A percentile compares a stretch with the other conserved stretches of the same genome.
Evolutionary conservation across 768 basidiomycete species (phyloP).

Genomic region (Baorangia bicolor): DNA sequence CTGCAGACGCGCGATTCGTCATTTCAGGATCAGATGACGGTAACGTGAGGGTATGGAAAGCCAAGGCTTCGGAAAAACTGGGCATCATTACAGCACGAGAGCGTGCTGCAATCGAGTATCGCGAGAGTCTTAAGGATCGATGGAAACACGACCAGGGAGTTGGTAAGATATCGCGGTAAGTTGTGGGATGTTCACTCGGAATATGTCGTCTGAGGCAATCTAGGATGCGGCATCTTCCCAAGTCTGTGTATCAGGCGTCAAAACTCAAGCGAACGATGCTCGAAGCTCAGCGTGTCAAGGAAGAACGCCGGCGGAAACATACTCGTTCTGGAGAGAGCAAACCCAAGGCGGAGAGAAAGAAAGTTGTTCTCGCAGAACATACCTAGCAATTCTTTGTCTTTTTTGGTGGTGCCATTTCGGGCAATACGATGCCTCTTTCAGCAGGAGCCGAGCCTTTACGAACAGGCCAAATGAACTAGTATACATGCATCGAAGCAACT

Average conservation of each 20-base stretch:
- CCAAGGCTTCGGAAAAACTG: slow-evolving; percentile 87
- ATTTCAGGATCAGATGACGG: slow-evolving; percentile 92
- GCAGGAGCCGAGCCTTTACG: background rate
- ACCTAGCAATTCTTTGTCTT: slow-evolving; percentile 25
- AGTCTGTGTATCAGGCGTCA: slow-evolving; percentile 84
- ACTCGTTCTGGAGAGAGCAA: slow-evolving; percentile 82
- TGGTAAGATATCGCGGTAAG: slow-evolving; percentile 75
- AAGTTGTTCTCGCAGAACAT: slow-evolving; percentile 81
- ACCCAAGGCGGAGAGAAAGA: slow-evolving; percentile 91
- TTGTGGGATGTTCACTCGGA: slow-evolving; percentile 7
- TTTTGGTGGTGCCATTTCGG: slow-evolving; percentile 1
- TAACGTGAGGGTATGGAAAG: slow-evolving; percentile 94
- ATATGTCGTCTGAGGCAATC: slow-evolving; percentile 1
- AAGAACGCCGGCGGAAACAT: slow-evolving; percentile 89
- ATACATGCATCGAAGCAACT: background rate
- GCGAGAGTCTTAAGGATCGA: slow-evolving; percentile 80
- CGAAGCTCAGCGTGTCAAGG: slow-evolving; percentile 85
- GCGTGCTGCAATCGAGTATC: slow-evolving; percentile 88
- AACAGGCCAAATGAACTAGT: background rate
- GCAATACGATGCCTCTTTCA: slow-evolving; percentile 7
- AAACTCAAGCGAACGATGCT: slow-evolving; percentile 93
- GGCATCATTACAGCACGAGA: slow-evolving; percentile 90
- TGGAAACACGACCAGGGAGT: slow-evolving; percentile 88
- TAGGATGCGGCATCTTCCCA: slow-evolving; percentile 82
- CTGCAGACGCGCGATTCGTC: slow-evolving; percentile 88